phyloP scores from a whole-genome alignment of 1,139 yeast genomes.

The Nakaseomyces glabratus region DNA sequence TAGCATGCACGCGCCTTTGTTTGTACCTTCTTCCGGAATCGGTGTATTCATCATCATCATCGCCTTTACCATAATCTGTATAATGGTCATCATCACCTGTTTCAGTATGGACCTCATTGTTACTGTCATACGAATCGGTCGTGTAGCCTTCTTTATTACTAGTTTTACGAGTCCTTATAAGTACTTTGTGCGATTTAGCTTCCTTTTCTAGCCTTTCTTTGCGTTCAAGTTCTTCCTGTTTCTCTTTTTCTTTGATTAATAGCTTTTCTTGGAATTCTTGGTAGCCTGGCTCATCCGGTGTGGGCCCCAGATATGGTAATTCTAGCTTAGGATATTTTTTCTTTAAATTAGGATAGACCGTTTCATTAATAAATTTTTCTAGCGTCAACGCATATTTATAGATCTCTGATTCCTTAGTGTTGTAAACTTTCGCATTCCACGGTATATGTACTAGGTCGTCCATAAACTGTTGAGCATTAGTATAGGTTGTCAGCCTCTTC shows the following conservation, averaged over 20 bases:
- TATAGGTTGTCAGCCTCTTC: constrained; percentile 42
- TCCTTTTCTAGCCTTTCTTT: constrained; percentile 8
- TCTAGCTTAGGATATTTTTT: constrained; percentile 37
- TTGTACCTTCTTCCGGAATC: neutral
- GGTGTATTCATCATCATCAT: constrained; percentile 15
- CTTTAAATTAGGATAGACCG: constrained; percentile 44
- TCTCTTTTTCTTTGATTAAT: constrained; percentile 5
- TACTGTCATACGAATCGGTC: neutral
- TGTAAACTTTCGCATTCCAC: constrained; percentile 84
- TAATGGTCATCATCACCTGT: constrained; percentile 21
- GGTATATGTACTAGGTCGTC: constrained; percentile 73
- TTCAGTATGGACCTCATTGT: constrained; percentile 3
- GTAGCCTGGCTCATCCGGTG: constrained; percentile 43
- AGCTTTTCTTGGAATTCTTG: constrained; percentile 8
- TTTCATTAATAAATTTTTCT: constrained; percentile 50
- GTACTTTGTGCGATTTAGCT: constrained; percentile 6
- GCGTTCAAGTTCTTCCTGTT: constrained; percentile 5
- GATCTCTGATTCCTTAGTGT: constrained; percentile 57
- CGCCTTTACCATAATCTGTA: neutral
- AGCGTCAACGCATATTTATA: constrained; percentile 65
- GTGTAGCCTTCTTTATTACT: neutral
- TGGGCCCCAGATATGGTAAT: constrained; percentile 68
- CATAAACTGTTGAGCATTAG: constrained; percentile 56
- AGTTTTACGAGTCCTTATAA: neutral
- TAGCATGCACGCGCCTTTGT: constrained; percentile 8